Base-by-base conservation (phyloP, 305 asterid species). In the Ruellia speciosa region DNA sequence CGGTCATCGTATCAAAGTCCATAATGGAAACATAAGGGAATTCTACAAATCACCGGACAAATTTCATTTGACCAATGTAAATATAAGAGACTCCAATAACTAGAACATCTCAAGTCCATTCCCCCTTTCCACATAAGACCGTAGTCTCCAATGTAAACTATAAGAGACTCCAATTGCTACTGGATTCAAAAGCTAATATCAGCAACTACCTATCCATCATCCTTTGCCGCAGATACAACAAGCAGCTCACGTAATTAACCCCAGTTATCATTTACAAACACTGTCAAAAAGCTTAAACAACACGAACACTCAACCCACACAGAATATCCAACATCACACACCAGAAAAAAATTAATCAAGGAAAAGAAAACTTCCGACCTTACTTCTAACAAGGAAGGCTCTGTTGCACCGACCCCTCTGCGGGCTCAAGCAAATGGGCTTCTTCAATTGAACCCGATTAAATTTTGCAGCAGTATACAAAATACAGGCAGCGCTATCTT, bases 401-500 rank as follows among this genome's bases (percentile, higher is more conserved):
- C 79, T 74, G 72, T 58, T 60, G 51, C 73, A 66, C 41, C 74
- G 71, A 48, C 66, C 77, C 53, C 81, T 70, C 47, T 56, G 69
- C 41, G 75, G 69, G 33, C 70, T 79, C 67, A 76, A 61, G 56
- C 70, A 60, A 40, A 77, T 59, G 13, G 72, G 60, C 72, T 71
- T 80, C 59, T 67, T 74, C 8, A 64, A 51, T 19, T 67, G 77
- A 59, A 49, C 34, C 75, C 86, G 71, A 60, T 73, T 70, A 18
- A 49, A 65, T 31, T 67, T 72, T 70, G 70, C 61, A 31, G 75
- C 46, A 56, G 31, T 24, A 24, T 65, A 20, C 10, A 66, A 33
- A 24, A 63, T 66, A 64, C 75, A 68, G 14, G 66, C 57, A 49
- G 59, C 20, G 65, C 24, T 79, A 61, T 60, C 79, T 64, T 62